Evolutionary conservation across 164 flowering plant species (phyloP), one percentile per base, ranked within the genome.

Genomic region (Dillenia turbinata): DNA sequence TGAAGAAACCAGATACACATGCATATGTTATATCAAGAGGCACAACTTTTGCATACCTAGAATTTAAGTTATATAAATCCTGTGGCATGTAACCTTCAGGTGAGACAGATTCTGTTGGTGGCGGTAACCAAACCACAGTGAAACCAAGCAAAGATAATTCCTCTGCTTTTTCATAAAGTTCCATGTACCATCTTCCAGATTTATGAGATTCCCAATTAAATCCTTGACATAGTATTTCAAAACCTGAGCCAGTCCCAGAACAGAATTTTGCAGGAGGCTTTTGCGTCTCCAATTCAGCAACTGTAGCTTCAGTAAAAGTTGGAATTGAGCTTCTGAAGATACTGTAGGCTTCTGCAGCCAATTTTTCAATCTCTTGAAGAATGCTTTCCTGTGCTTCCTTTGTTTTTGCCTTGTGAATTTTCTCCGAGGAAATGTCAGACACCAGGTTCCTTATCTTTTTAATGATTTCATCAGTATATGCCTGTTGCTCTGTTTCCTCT

Each of bases 31-130:
- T 33, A 33, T 33, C 40, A 33, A 33, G 22, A 19, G 22, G 22
- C 22, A 19, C 22, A 19, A 33, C 40, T 33, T 33, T 33, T 33
- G 40, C 40, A 33, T 4, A 94, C 99, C 99, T 94, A 72, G 97
- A 94, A 68, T 89, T 86, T 59, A 94, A 77, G 71, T 91, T 88
- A 71, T 94, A 94, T 53, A 89, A 77, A 74, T 94, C 99, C 71
- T 33, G 82, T 43, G 99, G 99, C 99, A 94, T 91, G 83, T 94
- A 94, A 44, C 99, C 99, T 81, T 94, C 97, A 56, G 96, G 96
- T 71, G 99, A 91, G 52, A 94, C 96, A 47, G 97, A 94, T 52
- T 85, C 96, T 58, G 99, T 94, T 46, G 99, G 96, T 24, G 99
- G 99, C 16, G 99, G 99, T 71, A 89, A 70, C 99, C 97, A 91